phyloP scores from a whole-genome alignment of 2,329 filamentous ascomycete species.

The Claviceps cyperi region DNA sequence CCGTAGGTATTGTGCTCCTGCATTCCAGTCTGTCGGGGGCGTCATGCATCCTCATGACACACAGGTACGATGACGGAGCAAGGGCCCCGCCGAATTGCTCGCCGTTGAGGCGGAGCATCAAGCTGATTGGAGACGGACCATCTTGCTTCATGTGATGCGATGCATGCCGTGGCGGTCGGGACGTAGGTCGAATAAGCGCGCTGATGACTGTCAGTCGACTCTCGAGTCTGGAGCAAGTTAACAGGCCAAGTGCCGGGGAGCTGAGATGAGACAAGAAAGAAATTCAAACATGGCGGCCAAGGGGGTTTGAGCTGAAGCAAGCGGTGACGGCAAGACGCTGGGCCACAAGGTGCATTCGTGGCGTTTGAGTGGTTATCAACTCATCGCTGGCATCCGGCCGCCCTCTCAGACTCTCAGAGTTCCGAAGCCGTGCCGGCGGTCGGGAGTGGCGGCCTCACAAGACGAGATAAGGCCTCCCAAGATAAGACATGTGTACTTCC shows the following conservation, averaged over 20 bases:
- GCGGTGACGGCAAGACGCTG: slow-evolving; percentile 10
- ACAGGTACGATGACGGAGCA: not conserved
- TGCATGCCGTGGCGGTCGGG: not conserved
- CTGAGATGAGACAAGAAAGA: not conserved
- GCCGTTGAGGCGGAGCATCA: not conserved
- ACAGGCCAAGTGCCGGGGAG: not conserved
- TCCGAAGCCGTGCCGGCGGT: not conserved
- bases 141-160: not conserved
- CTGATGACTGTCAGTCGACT: not conserved
- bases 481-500: not conserved
- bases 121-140: not conserved
- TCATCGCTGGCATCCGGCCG: not conserved
- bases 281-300: not conserved
- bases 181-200: too few species aligned
- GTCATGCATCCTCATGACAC: not conserved
- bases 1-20: not conserved
- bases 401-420: not conserved
- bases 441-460: not conserved
- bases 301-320: not conserved
- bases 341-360: slow-evolving; percentile 16
- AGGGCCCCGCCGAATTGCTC: not conserved
- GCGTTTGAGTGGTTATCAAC: slow-evolving; percentile 16
- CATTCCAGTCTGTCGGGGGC: not conserved
- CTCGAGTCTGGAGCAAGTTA: not conserved
- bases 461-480: not conserved